Evolutionary conservation across 1,284 basidiomycete species (phyloP).

Genomic region (Ustilago vetiveriae): DNA sequence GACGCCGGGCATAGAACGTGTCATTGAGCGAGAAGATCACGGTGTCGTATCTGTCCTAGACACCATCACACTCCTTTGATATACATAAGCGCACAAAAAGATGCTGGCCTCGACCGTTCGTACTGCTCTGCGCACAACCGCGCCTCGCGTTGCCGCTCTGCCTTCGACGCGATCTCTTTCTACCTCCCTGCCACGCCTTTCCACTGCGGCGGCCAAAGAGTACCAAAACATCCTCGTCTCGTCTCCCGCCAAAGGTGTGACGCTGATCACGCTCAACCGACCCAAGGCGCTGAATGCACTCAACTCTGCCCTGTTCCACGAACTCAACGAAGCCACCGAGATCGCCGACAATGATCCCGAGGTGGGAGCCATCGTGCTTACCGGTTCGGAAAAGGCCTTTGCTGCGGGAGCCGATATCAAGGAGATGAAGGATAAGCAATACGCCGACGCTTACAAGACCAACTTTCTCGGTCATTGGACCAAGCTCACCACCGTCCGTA

Average conservation of each 20-base stretch:
- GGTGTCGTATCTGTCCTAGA: background rate
- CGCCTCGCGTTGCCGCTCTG: conserved; percentile 19
- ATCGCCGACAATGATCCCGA: conserved; percentile 72
- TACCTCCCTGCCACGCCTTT: conserved; percentile 53
- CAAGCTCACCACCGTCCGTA: conserved; percentile 78
- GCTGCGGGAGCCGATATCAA: conserved; percentile 94
- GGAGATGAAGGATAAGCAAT: conserved; percentile 91
- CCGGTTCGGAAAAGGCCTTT: conserved; percentile 91
- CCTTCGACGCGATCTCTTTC: conserved; percentile 41
- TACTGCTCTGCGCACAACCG: conserved; percentile 37
- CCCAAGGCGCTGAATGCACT: conserved; percentile 88
- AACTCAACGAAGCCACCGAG: conserved; percentile 82
- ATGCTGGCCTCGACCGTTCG: conserved; percentile 38
- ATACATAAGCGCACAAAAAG: conserved; percentile 3
- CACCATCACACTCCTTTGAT: background rate
- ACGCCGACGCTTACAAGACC: conserved; percentile 84
- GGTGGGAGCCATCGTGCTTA: conserved; percentile 84
- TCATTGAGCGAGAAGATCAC: too few relatives aligned
- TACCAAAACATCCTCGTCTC: conserved; percentile 80
- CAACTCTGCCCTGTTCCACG: conserved; percentile 70
- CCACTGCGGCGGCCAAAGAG: conserved; percentile 21
- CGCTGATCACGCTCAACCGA: conserved; percentile 90
- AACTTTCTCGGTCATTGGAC: conserved; percentile 92
- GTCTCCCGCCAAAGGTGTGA: conserved; percentile 78
- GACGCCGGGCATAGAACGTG: too few relatives aligned